Conservation (phyloP, 164 flowering plant species). For the Sextonia rubra region DNA sequence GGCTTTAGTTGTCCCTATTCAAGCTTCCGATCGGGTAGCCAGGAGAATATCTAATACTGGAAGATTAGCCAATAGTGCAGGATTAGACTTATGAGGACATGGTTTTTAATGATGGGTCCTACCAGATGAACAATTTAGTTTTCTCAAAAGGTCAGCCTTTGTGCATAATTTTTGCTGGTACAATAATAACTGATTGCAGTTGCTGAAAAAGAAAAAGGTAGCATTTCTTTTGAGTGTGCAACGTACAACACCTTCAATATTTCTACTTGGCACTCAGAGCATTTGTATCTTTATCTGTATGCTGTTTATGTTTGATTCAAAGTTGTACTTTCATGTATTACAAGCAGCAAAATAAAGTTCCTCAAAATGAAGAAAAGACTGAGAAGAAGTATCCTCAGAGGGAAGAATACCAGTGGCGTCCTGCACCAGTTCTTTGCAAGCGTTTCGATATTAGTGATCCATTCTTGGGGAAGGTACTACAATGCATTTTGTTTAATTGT, state of each 20-base stretch:
- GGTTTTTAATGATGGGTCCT: neutral
- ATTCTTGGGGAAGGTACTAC: constrained; percentile 77
- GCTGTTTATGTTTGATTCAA: neutral
- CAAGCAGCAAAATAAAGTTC: constrained; percentile 35
- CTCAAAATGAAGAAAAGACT: constrained; percentile 36
- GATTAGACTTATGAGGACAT: neutral
- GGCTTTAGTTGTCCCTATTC: neutral
- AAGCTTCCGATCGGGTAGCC: neutral
- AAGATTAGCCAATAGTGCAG: neutral
- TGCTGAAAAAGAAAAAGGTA: no score
- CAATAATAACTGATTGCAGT: no score
- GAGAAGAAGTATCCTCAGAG: constrained; percentile 58
- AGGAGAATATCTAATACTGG: neutral
- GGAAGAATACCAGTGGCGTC: constrained; percentile 92
- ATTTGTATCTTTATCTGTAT: neutral
- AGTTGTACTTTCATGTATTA: constrained; percentile 10
- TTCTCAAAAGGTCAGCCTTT: neutral
- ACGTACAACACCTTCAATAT: neutral
- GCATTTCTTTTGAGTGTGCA: neutral
- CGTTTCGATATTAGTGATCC: constrained; percentile 95
- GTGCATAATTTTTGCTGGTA: neutral
- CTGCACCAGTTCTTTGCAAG: constrained; percentile 83
- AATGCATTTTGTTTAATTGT: neutral
- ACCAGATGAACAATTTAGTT: neutral
- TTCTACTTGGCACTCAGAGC: neutral